These are phyloP conservation scores for Sordariomycetes sp. DNA, from an alignment of 2,329 filamentous ascomycete species.

Conservation along the genomic window DNA sequence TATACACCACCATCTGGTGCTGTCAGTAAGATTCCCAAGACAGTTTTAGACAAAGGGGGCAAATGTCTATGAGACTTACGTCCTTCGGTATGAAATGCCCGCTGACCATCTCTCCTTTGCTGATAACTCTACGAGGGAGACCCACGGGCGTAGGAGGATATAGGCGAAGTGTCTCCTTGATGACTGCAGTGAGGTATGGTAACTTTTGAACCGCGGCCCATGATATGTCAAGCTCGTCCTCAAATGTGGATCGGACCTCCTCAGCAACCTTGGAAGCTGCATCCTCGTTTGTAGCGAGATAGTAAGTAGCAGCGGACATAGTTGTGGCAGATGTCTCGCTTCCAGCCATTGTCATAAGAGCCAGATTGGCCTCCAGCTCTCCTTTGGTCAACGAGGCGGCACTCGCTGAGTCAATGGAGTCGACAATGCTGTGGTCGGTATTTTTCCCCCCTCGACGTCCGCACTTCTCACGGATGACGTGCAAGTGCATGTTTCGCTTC, in stretches of 20 bases:
- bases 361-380: neutral
- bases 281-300: constrained; percentile 17
- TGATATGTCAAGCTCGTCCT: constrained; percentile 16
- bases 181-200: constrained; percentile 19
- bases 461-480: neutral
- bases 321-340: constrained; percentile 35
- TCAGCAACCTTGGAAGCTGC: neutral
- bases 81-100: neutral
- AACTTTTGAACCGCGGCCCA: constrained; percentile 20
- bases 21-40: neutral
- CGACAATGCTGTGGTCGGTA: neutral
- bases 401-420: neutral
- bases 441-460: neutral
- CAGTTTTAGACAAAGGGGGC: neutral
- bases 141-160: constrained; percentile 17
- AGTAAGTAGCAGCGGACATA: constrained; percentile 28
- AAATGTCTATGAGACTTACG: neutral
- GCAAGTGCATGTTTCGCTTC: neutral
- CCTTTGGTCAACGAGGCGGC: neutral
- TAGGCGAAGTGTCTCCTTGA: constrained; percentile 28
- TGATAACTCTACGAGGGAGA: constrained; percentile 8
- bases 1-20: constrained; percentile 19
- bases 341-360: constrained; percentile 18
- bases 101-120: neutral
- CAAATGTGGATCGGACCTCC: constrained; percentile 2